Conservation (phyloP, 163 green algal genomes). For the Scenedesmus sp. region DNA sequence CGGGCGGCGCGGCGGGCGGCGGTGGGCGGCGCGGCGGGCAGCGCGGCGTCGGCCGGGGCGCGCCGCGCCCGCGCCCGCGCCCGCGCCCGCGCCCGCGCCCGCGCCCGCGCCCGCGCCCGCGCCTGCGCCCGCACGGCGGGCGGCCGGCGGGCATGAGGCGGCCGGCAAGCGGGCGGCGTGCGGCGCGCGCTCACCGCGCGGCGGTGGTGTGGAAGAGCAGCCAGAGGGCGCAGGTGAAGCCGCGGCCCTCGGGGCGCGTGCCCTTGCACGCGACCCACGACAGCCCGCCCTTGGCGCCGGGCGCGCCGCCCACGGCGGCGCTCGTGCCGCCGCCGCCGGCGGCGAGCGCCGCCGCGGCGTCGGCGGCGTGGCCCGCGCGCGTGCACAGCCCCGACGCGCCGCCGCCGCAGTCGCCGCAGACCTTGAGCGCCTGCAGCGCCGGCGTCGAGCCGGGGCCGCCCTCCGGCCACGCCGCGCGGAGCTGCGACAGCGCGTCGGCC, state of each 20-base stretch:
- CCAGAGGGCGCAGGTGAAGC: conserved; percentile 86
- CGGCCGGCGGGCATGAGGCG: no score
- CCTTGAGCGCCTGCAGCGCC: not conserved
- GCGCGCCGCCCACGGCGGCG: not conserved
- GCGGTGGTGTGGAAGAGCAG: conserved; percentile 75
- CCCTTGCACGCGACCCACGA: conserved; percentile 55
- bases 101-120: no score
- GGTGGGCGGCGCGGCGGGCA: no score
- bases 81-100: no score
- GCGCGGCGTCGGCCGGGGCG: no score
- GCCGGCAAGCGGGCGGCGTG: no score
- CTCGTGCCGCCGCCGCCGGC: not conserved
- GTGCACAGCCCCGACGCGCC: not conserved
- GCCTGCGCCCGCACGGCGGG: no score
- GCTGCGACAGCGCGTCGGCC: not conserved
- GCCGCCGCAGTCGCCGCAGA: conserved; percentile 6
- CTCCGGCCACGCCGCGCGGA: not conserved
- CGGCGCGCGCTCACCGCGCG: conserved; percentile 45
- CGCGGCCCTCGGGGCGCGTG: conserved; percentile 51
- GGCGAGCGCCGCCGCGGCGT: not conserved
- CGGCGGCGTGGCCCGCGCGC: not conserved
- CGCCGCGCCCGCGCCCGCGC: no score
- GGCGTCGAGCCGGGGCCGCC: not conserved
- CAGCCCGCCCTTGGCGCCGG: not conserved
- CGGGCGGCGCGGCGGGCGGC: no score